A percentile compares a stretch with the other conserved stretches of the same genome.
phyloP scores from a whole-genome alignment of 805 yeast genomes.

The Barnettozyma botsteinii region DNA sequence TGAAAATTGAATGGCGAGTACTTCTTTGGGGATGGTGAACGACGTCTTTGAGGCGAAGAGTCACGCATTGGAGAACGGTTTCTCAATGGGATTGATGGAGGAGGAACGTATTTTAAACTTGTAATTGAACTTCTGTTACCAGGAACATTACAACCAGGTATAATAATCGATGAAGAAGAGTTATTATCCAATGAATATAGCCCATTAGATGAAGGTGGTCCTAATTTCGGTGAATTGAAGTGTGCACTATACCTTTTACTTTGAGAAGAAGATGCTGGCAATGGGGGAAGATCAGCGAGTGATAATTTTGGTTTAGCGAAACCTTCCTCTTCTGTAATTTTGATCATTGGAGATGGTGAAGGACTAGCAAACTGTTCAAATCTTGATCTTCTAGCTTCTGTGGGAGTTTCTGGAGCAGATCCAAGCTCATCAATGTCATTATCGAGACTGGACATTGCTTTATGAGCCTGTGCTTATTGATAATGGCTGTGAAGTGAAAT shows the following conservation, averaged over 20 bases:
- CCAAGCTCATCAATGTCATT: neutral
- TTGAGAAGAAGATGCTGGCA: slow-evolving; percentile 17
- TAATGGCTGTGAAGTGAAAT: too few relatives aligned
- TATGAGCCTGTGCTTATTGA: too few relatives aligned
- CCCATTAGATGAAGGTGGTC: slow-evolving; percentile 8
- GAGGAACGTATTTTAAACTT: slow-evolving; percentile 24
- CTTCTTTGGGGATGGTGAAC: slow-evolving; percentile 24
- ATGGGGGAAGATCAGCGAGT: slow-evolving; percentile 10
- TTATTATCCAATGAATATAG: slow-evolving; percentile 13
- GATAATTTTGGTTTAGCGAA: slow-evolving; percentile 4
- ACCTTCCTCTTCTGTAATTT: slow-evolving; percentile 22
- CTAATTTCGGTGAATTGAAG: slow-evolving; percentile 9
- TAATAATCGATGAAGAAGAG: slow-evolving; percentile 19
- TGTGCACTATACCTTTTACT: slow-evolving; percentile 17
- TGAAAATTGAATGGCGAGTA: slow-evolving; percentile 60
- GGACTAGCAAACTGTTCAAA: slow-evolving; percentile 21
- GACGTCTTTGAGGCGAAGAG: slow-evolving; percentile 27
- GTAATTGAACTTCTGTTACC: slow-evolving; percentile 24
- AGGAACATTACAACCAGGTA: slow-evolving; percentile 26
- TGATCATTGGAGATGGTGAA: slow-evolving; percentile 25
- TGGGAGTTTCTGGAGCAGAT: slow-evolving; percentile 15
- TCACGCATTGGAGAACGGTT: slow-evolving; percentile 27
- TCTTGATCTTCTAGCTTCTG: slow-evolving; percentile 16
- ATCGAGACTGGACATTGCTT: neutral
- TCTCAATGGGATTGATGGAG: slow-evolving; percentile 21